Conservation (phyloP, 116 monocot genomes). For the Dioscorea cayenensis region DNA sequence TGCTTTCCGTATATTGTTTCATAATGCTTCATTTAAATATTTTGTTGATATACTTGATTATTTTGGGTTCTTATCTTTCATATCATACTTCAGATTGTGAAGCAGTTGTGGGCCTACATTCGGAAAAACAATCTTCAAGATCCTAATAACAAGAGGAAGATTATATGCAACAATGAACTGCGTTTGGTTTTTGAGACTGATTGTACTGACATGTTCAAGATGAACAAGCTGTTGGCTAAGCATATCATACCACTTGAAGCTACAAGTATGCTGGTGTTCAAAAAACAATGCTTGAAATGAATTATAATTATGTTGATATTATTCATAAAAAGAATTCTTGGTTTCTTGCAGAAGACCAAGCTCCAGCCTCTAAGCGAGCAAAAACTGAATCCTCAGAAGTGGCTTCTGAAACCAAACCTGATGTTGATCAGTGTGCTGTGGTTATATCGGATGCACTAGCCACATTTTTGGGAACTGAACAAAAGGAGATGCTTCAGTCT, state of each 20-base stretch:
- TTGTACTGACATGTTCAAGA: constrained; percentile 97
- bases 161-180: constrained; percentile 92
- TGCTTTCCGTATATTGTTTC: neutral
- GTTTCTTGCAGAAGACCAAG: constrained; percentile 43
- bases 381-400: constrained; percentile 20
- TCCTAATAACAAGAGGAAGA: constrained; percentile 95
- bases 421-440: constrained; percentile 26
- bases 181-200: constrained; percentile 97
- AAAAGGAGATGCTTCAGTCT: constrained; percentile 70
- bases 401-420: constrained; percentile 23
- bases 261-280: constrained; percentile 36
- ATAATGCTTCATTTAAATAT: neutral
- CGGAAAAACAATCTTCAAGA: constrained; percentile 94
- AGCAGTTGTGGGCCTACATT: constrained; percentile 97
- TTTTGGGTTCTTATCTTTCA: neutral
- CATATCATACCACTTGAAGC: constrained; percentile 77
- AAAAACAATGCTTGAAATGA: neutral
- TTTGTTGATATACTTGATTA: neutral
- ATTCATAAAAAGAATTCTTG: neutral
- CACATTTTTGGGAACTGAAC: constrained; percentile 70
- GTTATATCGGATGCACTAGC: constrained; percentile 67
- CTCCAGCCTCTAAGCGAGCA: constrained; percentile 15
- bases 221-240: constrained; percentile 94
- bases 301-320: neutral
- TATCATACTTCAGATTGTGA: constrained; percentile 73